These are phyloP conservation scores for Blastocladiella britannica DNA, from an alignment of 192 early-diverging fungal genomes.

Conservation along the genomic window DNA sequence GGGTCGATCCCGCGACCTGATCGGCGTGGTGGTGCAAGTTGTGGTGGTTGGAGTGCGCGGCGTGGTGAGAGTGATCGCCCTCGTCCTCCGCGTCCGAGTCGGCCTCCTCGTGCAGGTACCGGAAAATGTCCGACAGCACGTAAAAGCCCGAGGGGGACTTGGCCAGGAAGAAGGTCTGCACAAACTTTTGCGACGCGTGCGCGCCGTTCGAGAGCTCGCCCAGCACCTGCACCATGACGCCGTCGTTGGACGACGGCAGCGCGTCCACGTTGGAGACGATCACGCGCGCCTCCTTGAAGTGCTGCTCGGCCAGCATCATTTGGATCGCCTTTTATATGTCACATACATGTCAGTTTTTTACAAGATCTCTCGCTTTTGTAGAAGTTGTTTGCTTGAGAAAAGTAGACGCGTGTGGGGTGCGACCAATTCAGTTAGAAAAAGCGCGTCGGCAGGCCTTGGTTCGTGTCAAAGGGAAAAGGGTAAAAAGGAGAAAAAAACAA, in stretches of 20 bases:
- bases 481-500: background rate
- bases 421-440: slow-evolving; percentile 3
- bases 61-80: slow-evolving; percentile 6
- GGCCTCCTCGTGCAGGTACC: slow-evolving; percentile 77
- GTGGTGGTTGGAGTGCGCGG: background rate
- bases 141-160: slow-evolving; percentile 78
- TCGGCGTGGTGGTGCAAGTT: slow-evolving; percentile 2
- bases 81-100: slow-evolving; percentile 28
- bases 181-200: slow-evolving; percentile 61
- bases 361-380: slow-evolving; percentile 1
- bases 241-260: slow-evolving; percentile 46
- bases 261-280: slow-evolving; percentile 71
- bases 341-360: background rate
- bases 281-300: slow-evolving; percentile 72
- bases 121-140: slow-evolving; percentile 83
- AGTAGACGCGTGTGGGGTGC: background rate
- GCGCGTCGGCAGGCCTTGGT: background rate
- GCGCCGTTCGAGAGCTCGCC: slow-evolving; percentile 78
- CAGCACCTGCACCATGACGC: slow-evolving; percentile 75
- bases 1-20: slow-evolving; percentile 5
- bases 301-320: slow-evolving; percentile 43
- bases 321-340: slow-evolving; percentile 50
- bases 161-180: slow-evolving; percentile 78
- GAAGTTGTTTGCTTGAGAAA: background rate
- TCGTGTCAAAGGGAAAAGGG: background rate